Conservation (phyloP, 768 basidiomycete genomes). For the Leccinum disarticulatum region DNA sequence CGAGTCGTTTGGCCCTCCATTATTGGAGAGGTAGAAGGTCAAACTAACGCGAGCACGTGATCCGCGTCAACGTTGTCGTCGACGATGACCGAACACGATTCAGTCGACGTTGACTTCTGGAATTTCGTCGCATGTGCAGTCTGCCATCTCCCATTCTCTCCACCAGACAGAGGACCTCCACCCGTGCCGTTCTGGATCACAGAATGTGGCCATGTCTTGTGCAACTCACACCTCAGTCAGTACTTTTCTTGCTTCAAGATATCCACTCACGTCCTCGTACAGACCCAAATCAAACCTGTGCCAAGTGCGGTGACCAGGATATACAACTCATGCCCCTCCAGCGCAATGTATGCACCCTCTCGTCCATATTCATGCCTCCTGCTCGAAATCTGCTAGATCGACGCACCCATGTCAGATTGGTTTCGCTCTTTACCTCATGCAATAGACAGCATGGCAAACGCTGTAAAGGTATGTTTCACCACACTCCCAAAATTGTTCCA, state of each 20-base stretch:
- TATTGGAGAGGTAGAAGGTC: neutral
- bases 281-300: conserved; percentile 76
- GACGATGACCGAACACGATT: conserved; percentile 14
- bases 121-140: conserved; percentile 71
- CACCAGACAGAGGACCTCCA: conserved; percentile 48
- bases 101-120: conserved; percentile 64
- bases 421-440: conserved; percentile 63
- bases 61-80: conserved; percentile 12
- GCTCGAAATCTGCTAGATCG: conserved; percentile 52
- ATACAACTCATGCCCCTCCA: conserved; percentile 76
- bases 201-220: conserved; percentile 83
- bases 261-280: neutral
- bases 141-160: conserved; percentile 66
- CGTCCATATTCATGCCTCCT: neutral
- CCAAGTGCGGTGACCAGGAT: conserved; percentile 59
- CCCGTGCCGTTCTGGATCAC: conserved; percentile 84
- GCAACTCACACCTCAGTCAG: conserved; percentile 83
- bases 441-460: conserved; percentile 63
- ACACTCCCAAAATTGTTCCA: too few relatives aligned
- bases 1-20: conserved; percentile 10
- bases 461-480: conserved; percentile 54
- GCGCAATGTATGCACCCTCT: conserved; percentile 52
- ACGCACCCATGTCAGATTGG: conserved; percentile 80
- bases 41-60: conserved; percentile 18
- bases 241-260: neutral